Evolutionary conservation across 805 yeast species (phyloP), one percentile per base, ranked within the genome.

Genomic region (Monosporozyma unispora): DNA sequence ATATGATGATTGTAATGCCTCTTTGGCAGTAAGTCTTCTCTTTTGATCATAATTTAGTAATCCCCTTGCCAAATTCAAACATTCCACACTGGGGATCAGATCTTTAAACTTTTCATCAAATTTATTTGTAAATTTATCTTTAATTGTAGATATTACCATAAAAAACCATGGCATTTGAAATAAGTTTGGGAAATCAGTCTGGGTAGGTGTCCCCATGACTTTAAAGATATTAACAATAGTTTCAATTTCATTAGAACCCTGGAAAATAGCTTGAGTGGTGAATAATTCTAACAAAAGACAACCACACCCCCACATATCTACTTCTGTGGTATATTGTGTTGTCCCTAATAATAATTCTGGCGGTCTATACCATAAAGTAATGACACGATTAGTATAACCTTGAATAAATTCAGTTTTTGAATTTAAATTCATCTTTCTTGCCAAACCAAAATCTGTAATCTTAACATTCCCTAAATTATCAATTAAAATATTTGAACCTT

Each of bases 231-330:
- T 79, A 56, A 78, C 74, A 27, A 93, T 64, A 64, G 91, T 97
- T 47, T 86, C 82, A 38, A 93, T 75, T 61, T 93, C 99, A 65
- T 93, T 95, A 21, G 76, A 74, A 1, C 96, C 98, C 64, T 84
- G 95, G 64, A 93, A 93, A 1, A 84, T 71, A 0, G 98, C 95
- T 29, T 70, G 69, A 54, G 81, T 78, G 1, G 82, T 77, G 60
- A 87, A 88, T 37, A 93, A 66, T 64, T 93, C 98, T 25, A 88
- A 76, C 52, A 93, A 70, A 23, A 93, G 71, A 69, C 98, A 93
- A 2, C 99, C 99, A 52, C 88, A 82, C 0, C 98, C 96, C 99
- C 99, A 93, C 56, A 88, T 81, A 62, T 93, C 99, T 9, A 93
- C 93, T 58, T 87, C 96, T 39, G 88, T 70, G 0, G 90, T 93